phyloP scores from a whole-genome alignment of 1,284 basidiomycete species.

The Leucoagaricus sp. region DNA sequence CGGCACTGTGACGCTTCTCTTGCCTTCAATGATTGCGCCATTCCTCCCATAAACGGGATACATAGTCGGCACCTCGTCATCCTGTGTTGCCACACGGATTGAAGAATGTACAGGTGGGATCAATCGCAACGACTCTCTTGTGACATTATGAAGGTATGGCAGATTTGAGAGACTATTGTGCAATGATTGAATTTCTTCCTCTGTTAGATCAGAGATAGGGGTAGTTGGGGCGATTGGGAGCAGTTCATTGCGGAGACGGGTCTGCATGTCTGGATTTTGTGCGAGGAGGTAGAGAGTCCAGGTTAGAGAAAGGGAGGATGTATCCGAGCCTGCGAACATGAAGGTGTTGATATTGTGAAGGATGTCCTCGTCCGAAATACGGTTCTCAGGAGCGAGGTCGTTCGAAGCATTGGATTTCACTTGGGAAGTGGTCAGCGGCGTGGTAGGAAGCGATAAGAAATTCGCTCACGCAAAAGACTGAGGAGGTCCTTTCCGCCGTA shows the following conservation, averaged over 20 bases:
- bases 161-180: conserved; percentile 58
- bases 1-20: conserved; percentile 50
- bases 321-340: conserved; percentile 86
- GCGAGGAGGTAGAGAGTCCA: conserved; percentile 79
- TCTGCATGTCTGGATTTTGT: conserved; percentile 61
- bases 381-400: conserved; percentile 63
- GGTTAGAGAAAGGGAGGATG: conserved; percentile 74
- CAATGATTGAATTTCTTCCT: conserved; percentile 64
- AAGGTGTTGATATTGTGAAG: conserved; percentile 84
- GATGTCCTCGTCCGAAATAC: conserved; percentile 81
- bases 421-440: conserved; percentile 31
- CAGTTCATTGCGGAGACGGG: conserved; percentile 64
- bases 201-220: conserved; percentile 42
- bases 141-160: conserved; percentile 77
- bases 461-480: conserved; percentile 56
- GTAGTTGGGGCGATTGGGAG: conserved; percentile 38
- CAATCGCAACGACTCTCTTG: conserved; percentile 71
- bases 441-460: neutral
- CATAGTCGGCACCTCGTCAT: conserved; percentile 73
- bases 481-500: conserved; percentile 66
- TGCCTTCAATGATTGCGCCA: conserved; percentile 43
- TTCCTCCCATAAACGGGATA: conserved; percentile 60
- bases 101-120: conserved; percentile 83
- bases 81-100: conserved; percentile 69
- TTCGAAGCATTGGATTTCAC: conserved; percentile 74